Evolutionary conservation across 306 rosid genomes (phyloP), one percentile per base, ranked within the genome.

Genomic region (Quercus parvula): DNA sequence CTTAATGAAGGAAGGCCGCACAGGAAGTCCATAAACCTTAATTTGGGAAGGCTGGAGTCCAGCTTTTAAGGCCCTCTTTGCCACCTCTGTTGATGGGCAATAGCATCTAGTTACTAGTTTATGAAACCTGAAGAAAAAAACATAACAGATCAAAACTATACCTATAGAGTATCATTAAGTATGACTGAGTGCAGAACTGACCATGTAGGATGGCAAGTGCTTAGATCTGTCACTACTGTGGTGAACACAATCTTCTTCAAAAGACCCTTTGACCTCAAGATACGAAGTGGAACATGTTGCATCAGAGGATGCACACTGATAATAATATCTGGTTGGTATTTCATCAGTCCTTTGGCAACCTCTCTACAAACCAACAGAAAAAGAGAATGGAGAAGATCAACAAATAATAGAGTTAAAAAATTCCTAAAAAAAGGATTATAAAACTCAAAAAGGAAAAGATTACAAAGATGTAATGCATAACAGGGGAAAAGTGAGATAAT

Each of bases 181-280:
- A 19, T 75, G 46, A 79, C 31, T 15, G 38, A 18, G 52, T 24
- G 35, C 56, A 59, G 67, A 84, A 86, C 96, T 71, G 59, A 93
- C 99, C 99, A 95, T 75, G 99, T 95, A 27, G 99, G 99, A 85
- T 95, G 99, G 86, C 99, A 95, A 3, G 99, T 95, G 92, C 99
- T 95, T 83, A 95, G 88, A 93, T 95, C 99, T 18, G 99, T 95
- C 77, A 95, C 56, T 20, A 95, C 99, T 52, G 99, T 95, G 64
- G 99, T 95, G 84, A 95, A 95, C 81, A 93, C 96, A 74, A 95
- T 95, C 89, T 95, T 91, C 76, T 91, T 79, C 86, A 95, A 81
- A 62, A 93, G 94, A 77, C 99, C 99, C 83, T 81, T 95, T 49
- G 92, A 70, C 86, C 97, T 90, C 93, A 95, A 86, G 76, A 95